Base-by-base conservation (phyloP, 2,329 filamentous ascomycete genomes). In the Aspergillus novoparasiticus region DNA sequence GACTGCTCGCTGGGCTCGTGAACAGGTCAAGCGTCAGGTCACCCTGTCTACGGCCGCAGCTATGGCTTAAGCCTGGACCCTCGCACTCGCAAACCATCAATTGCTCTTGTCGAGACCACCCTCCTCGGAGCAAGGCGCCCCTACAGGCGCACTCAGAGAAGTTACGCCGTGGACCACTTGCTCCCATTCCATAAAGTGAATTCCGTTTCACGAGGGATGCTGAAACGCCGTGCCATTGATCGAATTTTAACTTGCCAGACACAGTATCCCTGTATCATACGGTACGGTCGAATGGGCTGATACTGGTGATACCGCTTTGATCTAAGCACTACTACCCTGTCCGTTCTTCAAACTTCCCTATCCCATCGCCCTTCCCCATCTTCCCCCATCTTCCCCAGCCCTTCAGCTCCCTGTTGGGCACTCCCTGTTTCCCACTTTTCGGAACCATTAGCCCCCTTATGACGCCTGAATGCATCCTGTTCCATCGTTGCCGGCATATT, bases 1-100 rank as follows among this genome's bases (percentile, higher is more conserved):
- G 69, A 98, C 95, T 54, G 95, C 95, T 75, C 91, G 94, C 72
- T 99, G 95, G 95, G 94, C 95, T 67, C 90, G 94, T 65, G 95
- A 98, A 81, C 93, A 97, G 78, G 94, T 98, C 78, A 98, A 97
- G 86, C 91, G 93, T 72, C 95, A 99, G 63, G 73, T 79, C 61
- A 76, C 72, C 70, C 60, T 80, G 67, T 73, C 76, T 43, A 76
- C 76, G 59, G 72, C 73, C 14, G 73, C 72, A 50, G 73, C 74
- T 34, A 79, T 79, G 78, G 75, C 78, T 36, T 80, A 78, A 75
- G 62, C 32, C 32, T 32, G 39, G 28, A 16, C 43, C 30, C 39
- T 46, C 26, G 58, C 56, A 30, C 57, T 54, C 59, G 53, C 48
- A 16, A 41, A 53, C 55, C 57, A 58, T 63, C 53, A 48, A 63